A percentile compares a stretch with the other conserved stretches of the same genome.
Evolutionary conservation across 2,329 filamentous ascomycete genomes (phyloP).

Genomic region (Sclerotiophoma versabilis): DNA sequence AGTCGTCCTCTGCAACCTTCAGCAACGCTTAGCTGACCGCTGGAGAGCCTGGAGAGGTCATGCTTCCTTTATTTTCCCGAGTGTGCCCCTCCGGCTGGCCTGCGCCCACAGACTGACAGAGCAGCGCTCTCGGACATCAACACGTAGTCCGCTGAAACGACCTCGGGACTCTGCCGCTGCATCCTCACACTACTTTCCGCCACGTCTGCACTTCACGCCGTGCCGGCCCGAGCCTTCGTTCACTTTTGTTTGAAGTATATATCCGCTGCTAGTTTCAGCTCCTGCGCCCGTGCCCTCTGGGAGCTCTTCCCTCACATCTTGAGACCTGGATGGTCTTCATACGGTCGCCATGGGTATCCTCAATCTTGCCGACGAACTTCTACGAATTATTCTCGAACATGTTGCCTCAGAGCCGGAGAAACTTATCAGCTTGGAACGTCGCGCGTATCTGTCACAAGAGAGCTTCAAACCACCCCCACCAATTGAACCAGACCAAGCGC

Average conservation of each 20-base stretch:
- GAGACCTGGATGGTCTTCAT: constrained; percentile 37
- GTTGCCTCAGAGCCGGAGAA: constrained; percentile 61
- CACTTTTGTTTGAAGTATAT: constrained; percentile 22
- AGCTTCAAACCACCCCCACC: constrained; percentile 57
- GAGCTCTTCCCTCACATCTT: constrained; percentile 11
- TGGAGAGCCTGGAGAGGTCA: constrained; percentile 42
- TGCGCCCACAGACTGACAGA: constrained; percentile 29
- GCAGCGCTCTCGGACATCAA: constrained; percentile 34
- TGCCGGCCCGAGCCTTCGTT: constrained; percentile 33
- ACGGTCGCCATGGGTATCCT: constrained; percentile 46
- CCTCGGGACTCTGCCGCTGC: constrained; percentile 30
- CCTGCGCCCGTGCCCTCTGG: constrained; percentile 14
- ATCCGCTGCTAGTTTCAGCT: constrained; percentile 29
- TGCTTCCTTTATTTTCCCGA: constrained; percentile 41
- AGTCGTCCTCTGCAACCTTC: constrained; percentile 43
- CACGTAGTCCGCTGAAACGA: constrained; percentile 35
- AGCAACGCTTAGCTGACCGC: constrained; percentile 47
- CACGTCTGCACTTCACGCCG: constrained; percentile 31
- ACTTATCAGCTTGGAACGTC: constrained; percentile 58
- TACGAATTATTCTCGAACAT: constrained; percentile 59
- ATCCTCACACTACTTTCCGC: constrained; percentile 29
- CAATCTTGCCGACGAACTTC: constrained; percentile 58
- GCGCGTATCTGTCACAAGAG: constrained; percentile 60
- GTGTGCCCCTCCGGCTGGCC: constrained; percentile 41
- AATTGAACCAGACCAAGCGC: constrained; percentile 52